Evolutionary conservation across 2,329 filamentous ascomycete genomes (phyloP), one percentile per base, ranked within the genome.

Genomic region (Curvularia eragrostidis): DNA sequence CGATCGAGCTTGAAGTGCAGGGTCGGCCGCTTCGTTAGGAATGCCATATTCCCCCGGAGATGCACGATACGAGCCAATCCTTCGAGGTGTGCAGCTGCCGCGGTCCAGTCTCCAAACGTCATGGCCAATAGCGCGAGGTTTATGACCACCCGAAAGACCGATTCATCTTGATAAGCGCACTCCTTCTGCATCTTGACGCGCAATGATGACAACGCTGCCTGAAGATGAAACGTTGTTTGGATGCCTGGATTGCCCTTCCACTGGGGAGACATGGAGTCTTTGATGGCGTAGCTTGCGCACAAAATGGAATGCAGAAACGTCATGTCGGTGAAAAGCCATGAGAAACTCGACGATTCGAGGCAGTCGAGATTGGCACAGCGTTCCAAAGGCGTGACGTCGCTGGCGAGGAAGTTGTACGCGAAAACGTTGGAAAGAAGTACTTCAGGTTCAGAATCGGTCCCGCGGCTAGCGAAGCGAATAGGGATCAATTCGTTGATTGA

Each of bases 291-390:
- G n/a, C 24, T 44, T 26, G 42, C 13, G 42, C 42, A 44, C 15
- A 44, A n/a, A n/a, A 44, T 28, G 23, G 42, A 44, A 44, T 44
- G 42, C n/a, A 44, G 3, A 30, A 44, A 44, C 7, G 24, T 19
- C 5, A 3, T 44, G 4, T 44, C 42, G 15, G 42, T 44, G 13
- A 44, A 44, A 28, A 44, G 42, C 42, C 42, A 44, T 9, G 42
- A 28, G 42, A 44, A 44, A 28, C 13, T 28, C 7, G 23, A 26
- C 15, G 42, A 44, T 19, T 44, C 42, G 12, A 44, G 42, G 23
- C 42, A 44, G 15, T 28, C 42, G 42, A 44, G 42, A 44, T 44
- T 44, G 24, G 42, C 19, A 19, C 42, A 44, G 23, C 42, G 42
- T 28, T 44, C 42, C 42, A 44, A 28, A 28, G 42, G 42, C 15